phyloP scores from a whole-genome alignment of 805 yeast species.

The Candida glaebosa region DNA sequence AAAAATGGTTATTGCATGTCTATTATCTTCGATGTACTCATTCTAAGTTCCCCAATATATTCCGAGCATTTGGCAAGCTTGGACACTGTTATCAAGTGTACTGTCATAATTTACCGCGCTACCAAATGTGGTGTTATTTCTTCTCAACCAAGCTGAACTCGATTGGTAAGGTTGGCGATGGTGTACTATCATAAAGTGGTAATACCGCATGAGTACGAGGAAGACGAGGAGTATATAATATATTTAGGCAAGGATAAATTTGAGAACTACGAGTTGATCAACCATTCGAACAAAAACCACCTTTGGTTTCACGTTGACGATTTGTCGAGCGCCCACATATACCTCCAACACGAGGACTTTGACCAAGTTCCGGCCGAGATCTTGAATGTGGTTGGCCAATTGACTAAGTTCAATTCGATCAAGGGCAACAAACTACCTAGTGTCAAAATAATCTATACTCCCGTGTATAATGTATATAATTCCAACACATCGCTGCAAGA shows the following conservation, averaged over 20 bases:
- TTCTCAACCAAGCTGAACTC: no score
- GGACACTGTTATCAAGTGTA: no score
- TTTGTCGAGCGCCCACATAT: conserved; percentile 73
- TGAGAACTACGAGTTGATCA: conserved; percentile 55
- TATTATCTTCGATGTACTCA: no score
- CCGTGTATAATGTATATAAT: conserved; percentile 66
- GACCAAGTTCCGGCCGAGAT: conserved; percentile 40
- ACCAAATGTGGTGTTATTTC: neutral
- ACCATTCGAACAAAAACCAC: conserved; percentile 61
- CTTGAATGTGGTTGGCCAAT: conserved; percentile 53
- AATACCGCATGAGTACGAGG: conserved; percentile 15
- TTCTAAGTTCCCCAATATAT: no score
- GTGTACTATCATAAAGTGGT: conserved; percentile 28
- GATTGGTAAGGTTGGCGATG: no score
- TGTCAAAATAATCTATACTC: conserved; percentile 66
- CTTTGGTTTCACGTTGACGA: conserved; percentile 83
- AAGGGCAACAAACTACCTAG: conserved; percentile 70
- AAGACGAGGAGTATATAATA: conserved; percentile 28
- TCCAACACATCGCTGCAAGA: conserved; percentile 59
- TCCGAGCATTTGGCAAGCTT: no score
- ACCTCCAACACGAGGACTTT: conserved; percentile 52
- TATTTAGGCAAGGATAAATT: conserved; percentile 74
- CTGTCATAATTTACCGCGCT: no score
- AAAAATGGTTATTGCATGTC: neutral
- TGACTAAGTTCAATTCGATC: conserved; percentile 75